Evolutionary conservation across 2,329 filamentous ascomycete species (phyloP), one percentile per base, ranked within the genome.

Genomic region (Aureobasidium vineae): DNA sequence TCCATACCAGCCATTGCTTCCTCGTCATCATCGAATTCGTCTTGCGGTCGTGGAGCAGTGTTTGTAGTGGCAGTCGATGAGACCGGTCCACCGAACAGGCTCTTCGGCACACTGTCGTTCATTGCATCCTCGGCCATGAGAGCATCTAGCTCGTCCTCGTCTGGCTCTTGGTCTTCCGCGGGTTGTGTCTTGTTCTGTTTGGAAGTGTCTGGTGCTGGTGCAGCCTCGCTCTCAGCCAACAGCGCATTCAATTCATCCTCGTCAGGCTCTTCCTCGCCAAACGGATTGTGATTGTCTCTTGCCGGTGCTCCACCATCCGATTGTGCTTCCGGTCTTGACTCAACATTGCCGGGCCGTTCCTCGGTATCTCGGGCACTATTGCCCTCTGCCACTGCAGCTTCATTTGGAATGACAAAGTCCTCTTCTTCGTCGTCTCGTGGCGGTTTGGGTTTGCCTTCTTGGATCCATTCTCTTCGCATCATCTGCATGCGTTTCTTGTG

Each of bases 381-480:
- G 40, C 67, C 63, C 11, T 69, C 68, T 3, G 23, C 33, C 26
- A 45, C 57, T n/a, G 60, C 47, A 28, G 63, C 21, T 53, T 67
- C 43, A 50, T 67, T 65, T 53, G 68, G 61, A 40, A 65, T 70
- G 66, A 52, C 43, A 43, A 60, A 41, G 33, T 52, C 50, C 13
- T 65, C 63, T 36, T 70, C 70, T 16, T 69, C 66, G 15, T 66
- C 68, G 45, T 71, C 69, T 15, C 69, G 61, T 23, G 69, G 66
- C 26, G 76, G 70, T 54, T 79, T 84, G 0, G 87, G 86, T 70
- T 85, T 90, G 10, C 84, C 79, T 68, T 96, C 90, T 66, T 94
- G 86, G 70, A 98, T 94, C 90, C 92, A 96, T 69, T 90, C 87
- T 75, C 86, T 86, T 68, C 94, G 84, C 79, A 89, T 89, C 38